Percentiles rank a stretch among this genome's conserved stretches.
Evolutionary conservation across 179 eudicot species (phyloP).

Genomic region (Silene noctiflora): DNA sequence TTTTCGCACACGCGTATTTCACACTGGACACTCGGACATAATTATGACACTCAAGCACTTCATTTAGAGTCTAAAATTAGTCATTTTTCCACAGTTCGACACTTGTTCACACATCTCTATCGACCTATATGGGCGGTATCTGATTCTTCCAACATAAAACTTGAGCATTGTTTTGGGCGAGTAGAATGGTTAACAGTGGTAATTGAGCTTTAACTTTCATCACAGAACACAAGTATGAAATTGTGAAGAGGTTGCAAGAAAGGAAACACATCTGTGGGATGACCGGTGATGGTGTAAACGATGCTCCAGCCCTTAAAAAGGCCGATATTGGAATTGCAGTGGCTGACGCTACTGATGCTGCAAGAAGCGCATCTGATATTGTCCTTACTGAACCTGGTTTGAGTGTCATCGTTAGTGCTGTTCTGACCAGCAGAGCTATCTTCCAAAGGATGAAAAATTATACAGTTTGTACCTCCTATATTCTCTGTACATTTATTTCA

Average conservation of each 20-base stretch:
- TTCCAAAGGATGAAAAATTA: slow-evolving; percentile 94
- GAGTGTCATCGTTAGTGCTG: slow-evolving; percentile 87
- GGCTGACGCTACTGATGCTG: slow-evolving; percentile 97
- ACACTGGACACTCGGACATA: background rate
- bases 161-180: background rate
- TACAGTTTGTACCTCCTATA: slow-evolving; percentile 43
- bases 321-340: slow-evolving; percentile 95
- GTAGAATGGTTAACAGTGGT: background rate
- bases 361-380: slow-evolving; percentile 85
- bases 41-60: background rate
- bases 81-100: background rate
- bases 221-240: slow-evolving; percentile 83
- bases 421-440: slow-evolving; percentile 79
- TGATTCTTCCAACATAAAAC: background rate
- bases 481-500: background rate
- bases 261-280: slow-evolving; percentile 86
- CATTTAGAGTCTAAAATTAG: background rate
- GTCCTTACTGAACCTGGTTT: slow-evolving; percentile 88
- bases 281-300: slow-evolving; percentile 96
- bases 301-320: slow-evolving; percentile 86
- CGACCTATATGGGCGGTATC: background rate
- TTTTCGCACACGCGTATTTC: no score
- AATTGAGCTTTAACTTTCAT: slow-evolving; percentile 4
- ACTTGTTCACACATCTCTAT: background rate
- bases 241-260: slow-evolving; percentile 81